phyloP scores from a whole-genome alignment of 208 protist genomes.

The Acanthamoeba culbertsoni region DNA sequence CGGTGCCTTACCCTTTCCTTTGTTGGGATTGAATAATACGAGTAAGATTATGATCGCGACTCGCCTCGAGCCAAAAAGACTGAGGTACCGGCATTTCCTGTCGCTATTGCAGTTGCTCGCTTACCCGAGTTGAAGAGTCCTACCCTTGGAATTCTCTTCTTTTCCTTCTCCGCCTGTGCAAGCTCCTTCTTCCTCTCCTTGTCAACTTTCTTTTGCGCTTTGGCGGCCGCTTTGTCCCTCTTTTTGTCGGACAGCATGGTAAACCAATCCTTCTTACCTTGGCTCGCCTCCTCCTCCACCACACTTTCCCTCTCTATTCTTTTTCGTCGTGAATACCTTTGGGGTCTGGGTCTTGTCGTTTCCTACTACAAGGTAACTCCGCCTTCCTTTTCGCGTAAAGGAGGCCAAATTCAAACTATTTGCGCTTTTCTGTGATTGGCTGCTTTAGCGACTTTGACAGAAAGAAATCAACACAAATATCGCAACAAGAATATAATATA shows the following conservation, averaged over 20 bases:
- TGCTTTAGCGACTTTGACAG: background rate
- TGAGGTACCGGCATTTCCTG: background rate
- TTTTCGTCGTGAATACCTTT: too few relatives aligned
- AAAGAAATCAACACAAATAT: background rate
- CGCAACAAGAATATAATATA: background rate
- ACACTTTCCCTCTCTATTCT: background rate
- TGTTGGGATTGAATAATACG: background rate
- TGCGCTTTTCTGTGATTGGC: too few relatives aligned
- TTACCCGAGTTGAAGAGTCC: background rate
- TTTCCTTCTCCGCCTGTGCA: background rate
- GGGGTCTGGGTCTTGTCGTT: too few relatives aligned
- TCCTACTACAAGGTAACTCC: too few relatives aligned
- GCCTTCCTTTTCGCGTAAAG: too few relatives aligned
- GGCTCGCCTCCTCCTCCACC: background rate
- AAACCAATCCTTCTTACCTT: background rate
- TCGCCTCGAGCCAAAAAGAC: background rate
- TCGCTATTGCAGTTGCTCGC: background rate
- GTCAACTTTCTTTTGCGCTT: background rate
- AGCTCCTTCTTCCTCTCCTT: conserved; percentile 9
- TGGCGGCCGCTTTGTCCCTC: background rate
- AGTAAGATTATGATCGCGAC: background rate
- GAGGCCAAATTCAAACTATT: too few relatives aligned
- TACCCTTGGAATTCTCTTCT: background rate
- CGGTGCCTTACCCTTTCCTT: too few relatives aligned
- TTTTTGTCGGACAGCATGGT: background rate